These are phyloP conservation scores for Bassia scoparia DNA, from an alignment of 148 eudicot species.

Conservation along the genomic window DNA sequence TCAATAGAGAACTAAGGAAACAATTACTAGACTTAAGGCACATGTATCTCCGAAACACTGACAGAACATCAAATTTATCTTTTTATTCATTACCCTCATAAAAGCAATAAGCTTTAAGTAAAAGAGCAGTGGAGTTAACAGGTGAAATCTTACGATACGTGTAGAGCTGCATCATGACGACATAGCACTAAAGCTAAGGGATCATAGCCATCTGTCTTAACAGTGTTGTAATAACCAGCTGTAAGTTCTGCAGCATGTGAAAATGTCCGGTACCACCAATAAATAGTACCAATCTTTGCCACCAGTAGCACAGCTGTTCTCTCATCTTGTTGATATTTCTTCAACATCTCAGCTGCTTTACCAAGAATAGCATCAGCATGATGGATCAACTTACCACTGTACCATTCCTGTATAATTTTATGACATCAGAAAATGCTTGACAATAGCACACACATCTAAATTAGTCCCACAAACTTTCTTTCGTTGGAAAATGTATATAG, in stretches of 20 bases:
- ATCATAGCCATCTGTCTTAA: constrained; percentile 55
- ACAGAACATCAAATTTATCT: neutral
- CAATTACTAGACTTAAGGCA: neutral
- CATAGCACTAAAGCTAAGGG: constrained; percentile 45
- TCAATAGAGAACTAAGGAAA: neutral
- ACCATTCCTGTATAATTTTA: constrained; percentile 52
- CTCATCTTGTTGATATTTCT: constrained; percentile 48
- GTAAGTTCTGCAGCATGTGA: constrained; percentile 69
- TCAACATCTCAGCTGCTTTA: constrained; percentile 42
- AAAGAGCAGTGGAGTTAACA: constrained; percentile 2
- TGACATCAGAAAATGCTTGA: constrained; percentile 11
- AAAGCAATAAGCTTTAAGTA: neutral
- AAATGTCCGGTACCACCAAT: constrained; percentile 60
- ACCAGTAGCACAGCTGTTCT: constrained; percentile 43
- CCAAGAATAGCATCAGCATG: constrained; percentile 64
- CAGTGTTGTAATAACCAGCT: constrained; percentile 70
- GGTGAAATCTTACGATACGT: constrained; percentile 42
- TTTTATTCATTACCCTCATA: neutral
- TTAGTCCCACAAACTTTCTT: too few species aligned
- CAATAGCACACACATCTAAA: constrained; percentile 1
- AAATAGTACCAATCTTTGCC: constrained; percentile 54
- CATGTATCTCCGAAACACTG: neutral
- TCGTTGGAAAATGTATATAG: too few species aligned
- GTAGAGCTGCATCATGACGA: constrained; percentile 53
- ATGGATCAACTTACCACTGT: constrained; percentile 49